Evolutionary conservation across 108 stramenopile species (phyloP), one percentile per base, ranked within the genome.

Genomic region (Conticribra guillardii): DNA sequence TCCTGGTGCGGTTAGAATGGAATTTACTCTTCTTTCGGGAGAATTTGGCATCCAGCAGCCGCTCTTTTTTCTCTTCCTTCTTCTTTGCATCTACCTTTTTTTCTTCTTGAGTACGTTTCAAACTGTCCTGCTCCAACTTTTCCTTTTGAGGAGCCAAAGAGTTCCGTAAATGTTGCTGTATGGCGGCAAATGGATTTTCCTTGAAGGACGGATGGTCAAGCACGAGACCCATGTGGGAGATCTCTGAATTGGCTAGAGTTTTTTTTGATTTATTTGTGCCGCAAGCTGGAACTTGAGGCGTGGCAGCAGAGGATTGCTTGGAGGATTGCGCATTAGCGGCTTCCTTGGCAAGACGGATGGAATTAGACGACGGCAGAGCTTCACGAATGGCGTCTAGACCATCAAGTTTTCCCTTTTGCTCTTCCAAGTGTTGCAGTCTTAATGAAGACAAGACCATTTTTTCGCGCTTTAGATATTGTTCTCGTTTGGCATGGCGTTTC

Each of bases 341-440:
- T 0, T 55, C 41, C 22, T 19, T 46, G 21, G 33, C 28, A 64
- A 45, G 58, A 41, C 37, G 57, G 2, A 15, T 26, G 24, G 71
- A 27, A 11, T 49, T 37, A 16, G 64, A 47, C 29, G 60, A 52
- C 22, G 77, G 46, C 50, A 94, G 70, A 5, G 92, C 89, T 37
- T 91, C 83, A 19, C 80, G 77, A 46, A 94, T 81, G 31, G 90
- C 89, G 77, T 91, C 86, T 54, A 94, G 57, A 9, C 90, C 92
- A 72, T 94, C 90, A 47, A 94, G 78, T 29, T 85, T 85, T 61
- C 84, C 74, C 82, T 84, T 87, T 64, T 94, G 89, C 64, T 88
- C 87, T 44, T 89, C 89, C 45, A 76, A 45, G 54, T 67, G 54
- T 48, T 87, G 62, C 17, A 94, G 80, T 41, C 71, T 76, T 7